phyloP scores from a whole-genome alignment of 768 basidiomycete genomes.

The Podaxis sp. region DNA sequence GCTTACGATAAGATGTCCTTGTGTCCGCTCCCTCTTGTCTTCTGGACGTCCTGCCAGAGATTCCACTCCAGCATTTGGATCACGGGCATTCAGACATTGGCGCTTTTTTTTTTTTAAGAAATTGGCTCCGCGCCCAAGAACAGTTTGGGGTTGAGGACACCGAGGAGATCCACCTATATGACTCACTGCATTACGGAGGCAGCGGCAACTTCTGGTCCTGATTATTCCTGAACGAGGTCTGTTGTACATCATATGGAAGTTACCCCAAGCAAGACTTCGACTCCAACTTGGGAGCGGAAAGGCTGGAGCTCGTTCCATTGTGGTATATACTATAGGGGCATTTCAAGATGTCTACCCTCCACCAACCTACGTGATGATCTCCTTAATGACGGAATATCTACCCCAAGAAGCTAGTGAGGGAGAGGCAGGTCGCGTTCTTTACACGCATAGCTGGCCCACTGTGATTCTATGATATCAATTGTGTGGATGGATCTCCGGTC shows the following conservation, averaged over 20 bases:
- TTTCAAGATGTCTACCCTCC: not conserved
- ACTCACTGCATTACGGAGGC: not conserved
- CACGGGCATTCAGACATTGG: not conserved
- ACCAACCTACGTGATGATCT: not conserved
- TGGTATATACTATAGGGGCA: not conserved
- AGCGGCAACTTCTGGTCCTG: not conserved
- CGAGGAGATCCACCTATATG: not conserved
- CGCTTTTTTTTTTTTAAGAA: not conserved
- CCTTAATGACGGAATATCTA: not conserved
- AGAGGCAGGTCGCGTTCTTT: no score
- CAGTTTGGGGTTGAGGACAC: not conserved
- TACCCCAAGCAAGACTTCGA: not conserved
- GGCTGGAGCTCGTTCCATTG: not conserved
- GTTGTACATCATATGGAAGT: not conserved
- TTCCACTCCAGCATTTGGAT: not conserved
- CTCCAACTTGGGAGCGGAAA: not conserved
- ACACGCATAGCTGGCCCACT: no score
- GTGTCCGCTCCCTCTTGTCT: not conserved
- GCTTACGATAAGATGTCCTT: not conserved
- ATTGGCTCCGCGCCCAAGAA: not conserved
- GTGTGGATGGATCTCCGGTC: no score
- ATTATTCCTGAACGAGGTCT: not conserved
- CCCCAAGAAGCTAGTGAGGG: no score
- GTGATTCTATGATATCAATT: no score
- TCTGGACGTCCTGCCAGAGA: not conserved